These are phyloP conservation scores for Hypoxylon sp. DNA, from an alignment of 2,329 filamentous ascomycete species.

Conservation along the genomic window DNA sequence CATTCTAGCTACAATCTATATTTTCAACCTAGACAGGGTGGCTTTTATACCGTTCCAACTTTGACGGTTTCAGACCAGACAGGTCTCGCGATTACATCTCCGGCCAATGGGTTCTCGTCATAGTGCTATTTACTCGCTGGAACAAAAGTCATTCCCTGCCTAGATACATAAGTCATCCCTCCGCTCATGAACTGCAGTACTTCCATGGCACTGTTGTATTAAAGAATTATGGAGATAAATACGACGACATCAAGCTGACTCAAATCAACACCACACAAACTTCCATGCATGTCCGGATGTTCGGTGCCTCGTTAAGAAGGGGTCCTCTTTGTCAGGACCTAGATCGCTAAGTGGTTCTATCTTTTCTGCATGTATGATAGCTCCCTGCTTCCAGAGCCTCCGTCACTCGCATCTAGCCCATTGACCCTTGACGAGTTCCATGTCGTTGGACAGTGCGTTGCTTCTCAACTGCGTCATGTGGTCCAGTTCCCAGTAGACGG, in stretches of 20 bases:
- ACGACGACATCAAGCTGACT: constrained; percentile 39
- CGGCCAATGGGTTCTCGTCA: too few species aligned
- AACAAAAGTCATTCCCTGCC: too few species aligned
- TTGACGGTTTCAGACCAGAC: too few species aligned
- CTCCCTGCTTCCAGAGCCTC: constrained; percentile 31
- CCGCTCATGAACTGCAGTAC: too few species aligned
- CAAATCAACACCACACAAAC: constrained; percentile 48
- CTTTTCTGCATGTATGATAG: constrained; percentile 19
- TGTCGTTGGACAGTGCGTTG: constrained; percentile 22
- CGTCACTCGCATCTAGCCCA: constrained; percentile 21
- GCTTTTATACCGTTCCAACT: too few species aligned
- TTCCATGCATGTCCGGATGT: constrained; percentile 16
- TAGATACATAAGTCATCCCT: constrained; percentile 5
- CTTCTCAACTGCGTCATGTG: constrained; percentile 29
- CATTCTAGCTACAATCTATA: background rate
- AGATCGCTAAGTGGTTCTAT: constrained; percentile 34
- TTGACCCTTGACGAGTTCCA: constrained; percentile 10
- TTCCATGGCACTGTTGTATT: too few species aligned
- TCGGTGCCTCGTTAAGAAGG: constrained; percentile 17
- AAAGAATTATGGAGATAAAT: constrained; percentile 50
- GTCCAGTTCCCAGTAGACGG: constrained; percentile 2
- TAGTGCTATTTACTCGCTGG: too few species aligned
- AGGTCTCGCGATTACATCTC: too few species aligned
- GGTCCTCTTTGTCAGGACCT: constrained; percentile 34
- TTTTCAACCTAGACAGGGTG: too few species aligned